Conservation (phyloP, 1,139 yeast genomes). For the Diutina mesorugosa region DNA sequence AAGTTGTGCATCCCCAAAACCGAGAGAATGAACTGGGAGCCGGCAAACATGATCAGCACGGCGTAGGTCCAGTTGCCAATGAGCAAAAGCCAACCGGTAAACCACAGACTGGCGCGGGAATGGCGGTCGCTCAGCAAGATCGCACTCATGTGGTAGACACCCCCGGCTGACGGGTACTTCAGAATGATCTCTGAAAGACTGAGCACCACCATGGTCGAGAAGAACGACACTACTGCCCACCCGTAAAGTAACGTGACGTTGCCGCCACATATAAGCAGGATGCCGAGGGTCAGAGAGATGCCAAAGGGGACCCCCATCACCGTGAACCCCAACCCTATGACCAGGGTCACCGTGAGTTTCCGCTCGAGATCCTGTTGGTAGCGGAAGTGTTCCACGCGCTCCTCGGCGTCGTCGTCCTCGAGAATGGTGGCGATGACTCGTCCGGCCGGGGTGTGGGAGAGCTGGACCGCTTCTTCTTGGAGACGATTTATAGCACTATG, state of each 20-base stretch:
- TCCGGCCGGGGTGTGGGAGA: neutral
- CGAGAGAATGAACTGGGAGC: constrained; percentile 58
- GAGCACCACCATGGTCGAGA: constrained; percentile 48
- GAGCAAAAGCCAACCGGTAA: constrained; percentile 62
- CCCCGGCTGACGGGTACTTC: constrained; percentile 65
- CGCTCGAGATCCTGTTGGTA: constrained; percentile 59
- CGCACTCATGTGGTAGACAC: constrained; percentile 66
- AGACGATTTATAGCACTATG: neutral
- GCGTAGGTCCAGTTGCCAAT: constrained; percentile 72
- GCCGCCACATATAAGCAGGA: constrained; percentile 60
- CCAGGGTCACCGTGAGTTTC: constrained; percentile 51
- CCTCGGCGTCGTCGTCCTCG: constrained; percentile 31
- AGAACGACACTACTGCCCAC: constrained; percentile 50
- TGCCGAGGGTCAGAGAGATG: constrained; percentile 55
- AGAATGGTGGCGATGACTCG: constrained; percentile 2
- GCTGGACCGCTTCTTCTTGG: neutral
- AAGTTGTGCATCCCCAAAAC: constrained; percentile 48
- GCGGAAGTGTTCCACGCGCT: constrained; percentile 54
- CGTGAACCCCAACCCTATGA: constrained; percentile 64
- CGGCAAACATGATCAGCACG: constrained; percentile 60
- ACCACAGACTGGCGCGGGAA: constrained; percentile 51
- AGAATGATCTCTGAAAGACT: constrained; percentile 63
- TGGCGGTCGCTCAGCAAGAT: constrained; percentile 46
- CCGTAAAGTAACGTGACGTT: constrained; percentile 63
- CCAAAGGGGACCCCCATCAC: constrained; percentile 75